Evolutionary conservation across 1,284 basidiomycete species (phyloP).

Genomic region (Sanguinoderma infundibulare): DNA sequence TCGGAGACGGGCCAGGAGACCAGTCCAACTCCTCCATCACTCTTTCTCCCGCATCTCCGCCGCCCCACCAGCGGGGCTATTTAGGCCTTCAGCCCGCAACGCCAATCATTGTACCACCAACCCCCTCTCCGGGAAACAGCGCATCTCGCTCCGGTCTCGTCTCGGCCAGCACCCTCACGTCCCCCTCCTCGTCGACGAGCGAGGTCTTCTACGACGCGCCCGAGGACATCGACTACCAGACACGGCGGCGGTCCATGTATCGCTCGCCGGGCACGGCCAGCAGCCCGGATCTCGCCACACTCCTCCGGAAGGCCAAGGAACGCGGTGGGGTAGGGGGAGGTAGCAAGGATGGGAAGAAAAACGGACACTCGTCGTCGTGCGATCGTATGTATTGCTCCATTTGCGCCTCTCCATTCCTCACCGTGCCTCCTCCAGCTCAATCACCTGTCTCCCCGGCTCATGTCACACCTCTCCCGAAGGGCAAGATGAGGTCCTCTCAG

Average conservation of each 20-base stretch:
- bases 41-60: conserved; percentile 32
- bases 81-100: conserved; percentile 43
- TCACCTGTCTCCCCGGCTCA: conserved; percentile 19
- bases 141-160: conserved; percentile 31
- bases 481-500: conserved; percentile 25
- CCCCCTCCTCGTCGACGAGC: conserved; percentile 45
- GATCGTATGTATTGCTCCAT: conserved; percentile 19
- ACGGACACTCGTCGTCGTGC: conserved; percentile 55
- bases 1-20: conserved; percentile 49
- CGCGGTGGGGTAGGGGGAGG: conserved; percentile 46
- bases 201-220: conserved; percentile 64
- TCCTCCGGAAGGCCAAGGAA: conserved; percentile 81
- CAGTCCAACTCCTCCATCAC: conserved; percentile 37
- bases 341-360: conserved; percentile 47
- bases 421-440: conserved; percentile 17
- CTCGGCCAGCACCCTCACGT: conserved; percentile 33
- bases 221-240: conserved; percentile 66
- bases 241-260: conserved; percentile 83
- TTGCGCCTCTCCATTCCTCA: not conserved
- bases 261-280: conserved; percentile 86
- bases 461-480: conserved; percentile 25
- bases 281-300: conserved; percentile 85
- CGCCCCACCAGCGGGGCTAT: conserved; percentile 34
- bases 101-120: conserved; percentile 61
- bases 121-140: conserved; percentile 45